These are phyloP conservation scores for Aspergillus sp. DNA, from an alignment of 2,329 filamentous ascomycete genomes.

Conservation along the genomic window DNA sequence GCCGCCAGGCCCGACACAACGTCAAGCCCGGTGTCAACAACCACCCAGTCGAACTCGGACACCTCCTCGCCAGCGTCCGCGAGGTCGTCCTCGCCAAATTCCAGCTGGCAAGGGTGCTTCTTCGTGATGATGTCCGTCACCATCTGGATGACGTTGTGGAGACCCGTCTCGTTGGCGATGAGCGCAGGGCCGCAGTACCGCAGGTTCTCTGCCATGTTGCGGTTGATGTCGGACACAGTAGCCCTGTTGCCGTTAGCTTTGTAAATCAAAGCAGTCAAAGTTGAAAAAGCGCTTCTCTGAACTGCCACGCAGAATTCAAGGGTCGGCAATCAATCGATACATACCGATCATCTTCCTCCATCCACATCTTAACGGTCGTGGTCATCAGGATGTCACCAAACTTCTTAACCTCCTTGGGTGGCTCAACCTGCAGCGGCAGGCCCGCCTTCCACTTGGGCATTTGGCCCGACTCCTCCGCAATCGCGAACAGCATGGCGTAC, in stretches of 20 bases:
- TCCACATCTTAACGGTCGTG: slow-evolving; percentile 75
- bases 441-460: slow-evolving; percentile 81
- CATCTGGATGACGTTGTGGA: slow-evolving; percentile 67
- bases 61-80: slow-evolving; percentile 63
- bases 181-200: slow-evolving; percentile 85
- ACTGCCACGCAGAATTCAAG: too few species aligned
- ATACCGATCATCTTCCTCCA: slow-evolving; percentile 87
- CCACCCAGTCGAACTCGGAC: slow-evolving; percentile 95
- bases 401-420: slow-evolving; percentile 69
- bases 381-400: slow-evolving; percentile 78
- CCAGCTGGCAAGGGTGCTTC: slow-evolving; percentile 85
- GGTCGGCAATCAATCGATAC: too few species aligned
- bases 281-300: slow-evolving; percentile 1
- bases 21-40: slow-evolving; percentile 88
- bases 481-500: slow-evolving; percentile 80
- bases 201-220: slow-evolving; percentile 79
- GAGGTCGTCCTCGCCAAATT: slow-evolving; percentile 72
- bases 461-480: slow-evolving; percentile 70
- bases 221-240: slow-evolving; percentile 90
- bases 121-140: slow-evolving; percentile 75
- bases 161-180: slow-evolving; percentile 60
- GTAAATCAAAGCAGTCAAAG: slow-evolving; percentile 9
- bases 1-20: slow-evolving; percentile 76
- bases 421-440: slow-evolving; percentile 69
- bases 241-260: slow-evolving; percentile 51